A percentile compares a stretch with the other conserved stretches of the same genome.
These are phyloP conservation scores for Hanseniaspora uvarum DNA, from an alignment of 1,139 yeast species.

Conservation along the genomic window DNA sequence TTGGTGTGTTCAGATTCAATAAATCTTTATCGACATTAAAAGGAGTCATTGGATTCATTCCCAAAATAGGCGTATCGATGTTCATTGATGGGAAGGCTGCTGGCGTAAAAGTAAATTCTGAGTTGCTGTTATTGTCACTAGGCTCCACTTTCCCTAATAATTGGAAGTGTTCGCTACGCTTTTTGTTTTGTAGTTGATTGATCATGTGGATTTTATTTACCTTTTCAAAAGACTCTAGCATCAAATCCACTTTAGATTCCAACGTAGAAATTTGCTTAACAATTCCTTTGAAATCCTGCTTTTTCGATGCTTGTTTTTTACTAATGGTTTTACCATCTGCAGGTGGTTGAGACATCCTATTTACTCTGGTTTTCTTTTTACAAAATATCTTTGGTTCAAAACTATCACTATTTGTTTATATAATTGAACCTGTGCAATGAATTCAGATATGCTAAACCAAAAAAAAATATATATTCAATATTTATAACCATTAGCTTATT, in stretches of 20 bases:
- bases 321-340: neutral
- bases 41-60: neutral
- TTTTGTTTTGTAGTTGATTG: neutral
- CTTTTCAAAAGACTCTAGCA: neutral
- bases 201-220: neutral
- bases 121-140: neutral
- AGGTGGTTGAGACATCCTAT: neutral
- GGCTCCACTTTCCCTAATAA: neutral
- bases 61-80: neutral
- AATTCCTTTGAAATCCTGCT: slow-evolving; percentile 16
- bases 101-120: neutral
- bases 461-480: no score
- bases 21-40: neutral
- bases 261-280: neutral
- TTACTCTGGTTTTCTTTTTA: neutral
- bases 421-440: no score
- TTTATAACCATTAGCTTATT: no score
- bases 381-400: no score
- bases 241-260: slow-evolving; percentile 12
- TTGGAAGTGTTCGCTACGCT: neutral
- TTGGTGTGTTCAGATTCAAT: neutral
- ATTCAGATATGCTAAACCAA: no score
- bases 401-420: no score
- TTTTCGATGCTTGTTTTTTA: slow-evolving; percentile 8
- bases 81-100: neutral